These are phyloP conservation scores for Lecanoromycetidae sp. DNA, from an alignment of 2,329 filamentous ascomycete genomes.

Conservation along the genomic window DNA sequence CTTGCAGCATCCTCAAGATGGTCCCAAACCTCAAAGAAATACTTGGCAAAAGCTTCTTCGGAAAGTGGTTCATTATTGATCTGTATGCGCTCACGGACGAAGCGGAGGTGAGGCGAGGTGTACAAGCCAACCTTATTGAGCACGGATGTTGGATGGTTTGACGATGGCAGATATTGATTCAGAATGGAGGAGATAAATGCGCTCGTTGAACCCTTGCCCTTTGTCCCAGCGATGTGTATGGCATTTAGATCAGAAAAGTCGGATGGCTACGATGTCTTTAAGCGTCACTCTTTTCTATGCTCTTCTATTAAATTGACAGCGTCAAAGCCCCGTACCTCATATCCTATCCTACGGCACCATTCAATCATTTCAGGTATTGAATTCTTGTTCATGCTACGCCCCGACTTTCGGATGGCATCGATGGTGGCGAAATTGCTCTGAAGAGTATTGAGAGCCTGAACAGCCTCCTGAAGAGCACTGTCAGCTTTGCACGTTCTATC, in stretches of 20 bases:
- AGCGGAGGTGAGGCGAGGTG: constrained; percentile 74
- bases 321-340: constrained; percentile 45
- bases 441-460: constrained; percentile 60
- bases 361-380: constrained; percentile 72
- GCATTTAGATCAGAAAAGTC: constrained; percentile 49
- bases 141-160: constrained; percentile 23
- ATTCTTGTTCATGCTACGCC: constrained; percentile 57
- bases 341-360: constrained; percentile 65
- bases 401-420: constrained; percentile 64
- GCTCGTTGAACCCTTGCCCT: constrained; percentile 84
- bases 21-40: constrained; percentile 81
- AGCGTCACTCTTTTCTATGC: not conserved
- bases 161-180: constrained; percentile 42
- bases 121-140: constrained; percentile 59
- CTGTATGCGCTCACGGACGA: constrained; percentile 71
- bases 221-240: constrained; percentile 85
- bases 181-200: constrained; percentile 73
- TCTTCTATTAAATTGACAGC: not conserved
- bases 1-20: constrained; percentile 43
- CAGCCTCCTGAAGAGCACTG: constrained; percentile 46
- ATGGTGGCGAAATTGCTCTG: constrained; percentile 70
- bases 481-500: not conserved
- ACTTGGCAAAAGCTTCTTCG: constrained; percentile 56
- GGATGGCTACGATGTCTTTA: constrained; percentile 37
- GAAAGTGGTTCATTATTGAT: constrained; percentile 62